Evolutionary conservation across 176 grass and related monocot species (phyloP).

Genomic region (sorghum (Sorghum bicolor)): DNA sequence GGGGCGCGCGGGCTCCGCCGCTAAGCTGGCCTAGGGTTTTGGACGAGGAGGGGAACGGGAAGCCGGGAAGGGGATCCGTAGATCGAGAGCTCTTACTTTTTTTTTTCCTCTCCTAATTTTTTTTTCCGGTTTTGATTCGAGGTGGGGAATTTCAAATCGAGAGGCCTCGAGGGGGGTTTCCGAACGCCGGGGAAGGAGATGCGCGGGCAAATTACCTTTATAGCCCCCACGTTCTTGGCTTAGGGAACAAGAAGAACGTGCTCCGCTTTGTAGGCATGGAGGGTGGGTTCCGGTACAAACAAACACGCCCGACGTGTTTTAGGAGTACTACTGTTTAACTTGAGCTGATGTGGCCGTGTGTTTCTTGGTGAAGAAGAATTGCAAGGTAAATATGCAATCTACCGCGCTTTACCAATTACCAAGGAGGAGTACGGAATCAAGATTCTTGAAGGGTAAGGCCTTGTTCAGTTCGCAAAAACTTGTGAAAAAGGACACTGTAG

Average conservation of each 20-base stretch:
- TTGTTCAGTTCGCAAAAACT: no score
- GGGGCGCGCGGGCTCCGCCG: slow-evolving; percentile 23
- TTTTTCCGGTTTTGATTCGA: background rate
- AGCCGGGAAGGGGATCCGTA: slow-evolving; percentile 26
- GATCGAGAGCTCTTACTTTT: slow-evolving; percentile 30
- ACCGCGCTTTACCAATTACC: background rate
- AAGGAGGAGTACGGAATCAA: background rate
- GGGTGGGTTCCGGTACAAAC: background rate
- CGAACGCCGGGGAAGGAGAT: background rate
- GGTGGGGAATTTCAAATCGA: slow-evolving; percentile 38
- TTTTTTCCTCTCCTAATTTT: background rate
- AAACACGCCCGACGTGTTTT: background rate
- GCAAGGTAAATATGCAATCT: background rate
- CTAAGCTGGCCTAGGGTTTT: slow-evolving; percentile 51
- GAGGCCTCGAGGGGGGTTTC: slow-evolving; percentile 22
- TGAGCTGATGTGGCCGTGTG: background rate
- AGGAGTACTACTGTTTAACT: background rate
- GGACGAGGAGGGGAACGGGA: background rate
- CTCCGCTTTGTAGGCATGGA: background rate
- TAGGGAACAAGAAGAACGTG: slow-evolving; percentile 43
- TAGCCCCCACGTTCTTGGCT: slow-evolving; percentile 42
- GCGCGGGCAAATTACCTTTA: slow-evolving; percentile 26
- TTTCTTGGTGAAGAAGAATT: slow-evolving; percentile 23
- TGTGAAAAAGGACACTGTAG: no score
- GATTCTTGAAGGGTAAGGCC: slow-evolving; percentile 1